Base-by-base conservation (phyloP, 1,139 yeast genomes). In the Kurtzmaniella quercitrusa region DNA sequence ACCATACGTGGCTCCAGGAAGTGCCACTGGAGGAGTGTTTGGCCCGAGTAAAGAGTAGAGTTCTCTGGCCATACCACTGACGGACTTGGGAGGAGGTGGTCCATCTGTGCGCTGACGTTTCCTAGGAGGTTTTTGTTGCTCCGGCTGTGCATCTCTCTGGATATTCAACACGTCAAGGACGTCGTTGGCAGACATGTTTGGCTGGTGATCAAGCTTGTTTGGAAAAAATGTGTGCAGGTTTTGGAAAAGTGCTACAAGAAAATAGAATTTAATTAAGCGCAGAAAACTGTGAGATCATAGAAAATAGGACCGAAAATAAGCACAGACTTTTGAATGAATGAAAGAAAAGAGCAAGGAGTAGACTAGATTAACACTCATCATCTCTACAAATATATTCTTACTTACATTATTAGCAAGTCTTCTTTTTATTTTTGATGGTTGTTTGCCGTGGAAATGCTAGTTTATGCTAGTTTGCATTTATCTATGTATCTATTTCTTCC, bases 11-110 rank as follows among this genome's bases (percentile, higher is more conserved):
- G 78, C 74, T 6, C 78, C 72, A n/a, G 77, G 66, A 12, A 81
- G 57, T 38, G 71, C 71, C 2, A 89, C 80, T 1, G 98, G 94
- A 0, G 98, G 97, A 2, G 95, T 82, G 60, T 88, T 89, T 35
- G 94, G 93, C 2, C 99, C 98, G 35, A 94, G 68, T 46, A 94
- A 71, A 52, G 85, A 86, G 61, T 85, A 91, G 42, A 93, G 70
- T 60, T 93, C 98, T 51, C 98, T 75, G 49, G 88, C 94, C 81
- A 93, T 85, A 17, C 96, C 96, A 15, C 88, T 80, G 48, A 76
- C 77, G 47, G 75, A 74, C 20, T 34, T 34, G 9, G 37, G 20
- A 19, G 37, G 37, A 3, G 71, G 70, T 33, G 62, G 54, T n/a
- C 41, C 40, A 38, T 47, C 54, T 47, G 54, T 50, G 52, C 63